These are phyloP conservation scores for Candida mattraensis DNA, from an alignment of 805 yeast species.

Conservation along the genomic window DNA sequence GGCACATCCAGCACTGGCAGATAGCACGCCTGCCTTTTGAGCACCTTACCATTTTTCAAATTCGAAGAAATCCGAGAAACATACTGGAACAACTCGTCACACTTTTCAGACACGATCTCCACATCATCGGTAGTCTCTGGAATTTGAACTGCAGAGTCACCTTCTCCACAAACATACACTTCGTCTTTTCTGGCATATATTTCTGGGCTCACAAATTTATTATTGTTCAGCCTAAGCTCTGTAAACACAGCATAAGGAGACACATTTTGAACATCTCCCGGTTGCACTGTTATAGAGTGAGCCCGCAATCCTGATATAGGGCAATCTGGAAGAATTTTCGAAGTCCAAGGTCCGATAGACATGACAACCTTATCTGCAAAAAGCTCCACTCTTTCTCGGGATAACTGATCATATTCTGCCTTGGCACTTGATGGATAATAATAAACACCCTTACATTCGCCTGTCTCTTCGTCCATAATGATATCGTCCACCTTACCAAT, in stretches of 20 bases:
- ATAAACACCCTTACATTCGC: slow-evolving; percentile 70
- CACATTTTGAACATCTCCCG: slow-evolving; percentile 67
- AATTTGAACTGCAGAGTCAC: slow-evolving; percentile 83
- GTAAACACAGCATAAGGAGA: slow-evolving; percentile 94
- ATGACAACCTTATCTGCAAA: slow-evolving; percentile 77
- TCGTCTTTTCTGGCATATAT: slow-evolving; percentile 94
- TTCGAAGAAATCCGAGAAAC: slow-evolving; percentile 76
- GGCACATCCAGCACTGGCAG: slow-evolving; percentile 94
- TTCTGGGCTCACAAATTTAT: slow-evolving; percentile 83
- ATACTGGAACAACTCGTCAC: slow-evolving; percentile 80
- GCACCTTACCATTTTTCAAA: slow-evolving; percentile 69
- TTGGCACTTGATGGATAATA: slow-evolving; percentile 45
- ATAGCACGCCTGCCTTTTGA: slow-evolving; percentile 91
- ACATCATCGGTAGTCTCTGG: slow-evolving; percentile 96
- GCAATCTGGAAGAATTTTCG: slow-evolving; percentile 84
- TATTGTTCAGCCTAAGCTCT: slow-evolving; percentile 71
- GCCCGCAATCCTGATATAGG: slow-evolving; percentile 94
- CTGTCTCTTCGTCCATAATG: slow-evolving; percentile 57
- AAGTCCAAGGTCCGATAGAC: slow-evolving; percentile 96
- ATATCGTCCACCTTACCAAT: slow-evolving; percentile 81
- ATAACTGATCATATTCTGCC: slow-evolving; percentile 32
- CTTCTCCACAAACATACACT: slow-evolving; percentile 96
- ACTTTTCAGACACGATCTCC: slow-evolving; percentile 79
- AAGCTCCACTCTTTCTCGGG: slow-evolving; percentile 44
- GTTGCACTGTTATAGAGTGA: slow-evolving; percentile 89